Conservation (phyloP, 306 rosid genomes). For the Hylodesmum podocarpum region DNA sequence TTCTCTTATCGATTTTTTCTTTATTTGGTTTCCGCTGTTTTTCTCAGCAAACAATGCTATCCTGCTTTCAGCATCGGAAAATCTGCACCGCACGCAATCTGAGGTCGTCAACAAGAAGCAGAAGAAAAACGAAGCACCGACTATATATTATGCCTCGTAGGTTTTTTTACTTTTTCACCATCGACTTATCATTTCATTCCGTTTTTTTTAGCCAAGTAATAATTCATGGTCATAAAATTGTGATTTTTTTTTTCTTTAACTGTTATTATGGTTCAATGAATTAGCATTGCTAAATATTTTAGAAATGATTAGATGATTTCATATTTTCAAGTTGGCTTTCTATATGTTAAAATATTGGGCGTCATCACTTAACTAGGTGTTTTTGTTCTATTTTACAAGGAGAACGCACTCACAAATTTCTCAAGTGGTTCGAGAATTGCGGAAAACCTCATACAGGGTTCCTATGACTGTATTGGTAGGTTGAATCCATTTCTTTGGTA, state of each 20-base stretch:
- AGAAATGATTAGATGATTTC: background rate
- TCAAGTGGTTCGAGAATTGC: slow-evolving; percentile 81
- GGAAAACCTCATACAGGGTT: slow-evolving; percentile 83
- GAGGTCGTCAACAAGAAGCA: slow-evolving; percentile 46
- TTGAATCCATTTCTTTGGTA: slow-evolving; percentile 29
- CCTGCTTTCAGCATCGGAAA: slow-evolving; percentile 39
- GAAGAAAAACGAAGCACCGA: slow-evolving; percentile 66
- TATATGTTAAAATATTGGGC: background rate
- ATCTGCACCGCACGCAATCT: slow-evolving; percentile 40
- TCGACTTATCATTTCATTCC: background rate
- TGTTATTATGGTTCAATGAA: background rate
- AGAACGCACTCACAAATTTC: slow-evolving; percentile 96
- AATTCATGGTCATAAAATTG: background rate
- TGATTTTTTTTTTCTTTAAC: background rate
- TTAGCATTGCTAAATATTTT: background rate
- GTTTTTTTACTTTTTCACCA: slow-evolving; percentile 34
- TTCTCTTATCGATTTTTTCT: background rate
- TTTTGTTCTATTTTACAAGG: slow-evolving; percentile 48
- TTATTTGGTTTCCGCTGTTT: background rate
- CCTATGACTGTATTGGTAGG: slow-evolving; percentile 93
- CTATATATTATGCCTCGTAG: slow-evolving; percentile 84
- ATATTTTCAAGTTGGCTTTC: background rate
- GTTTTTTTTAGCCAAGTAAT: background rate
- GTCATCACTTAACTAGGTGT: slow-evolving; percentile 5
- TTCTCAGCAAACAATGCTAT: background rate